A percentile compares a stretch with the other conserved stretches of the same genome.
Conservation (phyloP, 176 grass and related monocot genomes). For the Ampelocalamus luodianensis region DNA sequence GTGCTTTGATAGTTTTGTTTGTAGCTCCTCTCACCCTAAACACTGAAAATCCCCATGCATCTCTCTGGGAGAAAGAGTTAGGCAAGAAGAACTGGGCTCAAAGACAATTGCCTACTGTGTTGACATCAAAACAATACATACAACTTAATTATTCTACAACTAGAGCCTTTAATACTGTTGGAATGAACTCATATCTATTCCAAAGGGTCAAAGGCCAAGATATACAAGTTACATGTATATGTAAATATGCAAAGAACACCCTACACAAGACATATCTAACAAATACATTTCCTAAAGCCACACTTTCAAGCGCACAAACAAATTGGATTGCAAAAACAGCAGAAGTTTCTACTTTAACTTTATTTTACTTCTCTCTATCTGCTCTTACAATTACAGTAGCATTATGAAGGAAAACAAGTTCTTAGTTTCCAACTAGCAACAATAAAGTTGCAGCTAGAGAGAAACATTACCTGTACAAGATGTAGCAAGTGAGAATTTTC, state of each 20-base stretch:
- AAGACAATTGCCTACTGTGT: too few relatives aligned
- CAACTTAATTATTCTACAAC: neutral
- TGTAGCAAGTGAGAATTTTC: conserved; percentile 34
- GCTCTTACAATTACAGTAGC: neutral
- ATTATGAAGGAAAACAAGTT: conserved; percentile 1
- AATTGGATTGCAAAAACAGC: neutral
- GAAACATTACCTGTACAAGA: conserved; percentile 46
- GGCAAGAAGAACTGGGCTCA: neutral
- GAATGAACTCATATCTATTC: too few relatives aligned
- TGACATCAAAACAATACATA: neutral
- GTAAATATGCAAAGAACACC: too few relatives aligned
- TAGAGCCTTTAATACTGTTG: neutral
- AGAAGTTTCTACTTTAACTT: conserved; percentile 7
- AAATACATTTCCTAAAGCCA: conserved; percentile 21
- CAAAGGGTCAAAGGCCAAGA: too few relatives aligned
- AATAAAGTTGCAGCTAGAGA: neutral
- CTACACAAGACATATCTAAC: too few relatives aligned
- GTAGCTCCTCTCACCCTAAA: neutral
- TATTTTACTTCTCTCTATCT: neutral
- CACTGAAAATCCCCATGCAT: neutral
- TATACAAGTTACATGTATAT: too few relatives aligned
- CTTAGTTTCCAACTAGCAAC: conserved; percentile 8
- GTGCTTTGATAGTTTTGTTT: neutral
- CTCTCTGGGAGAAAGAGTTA: neutral
- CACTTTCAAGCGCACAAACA: neutral